Base-by-base conservation (phyloP, 2,329 filamentous ascomycete species). In the Penicillium aurantiogriseum region DNA sequence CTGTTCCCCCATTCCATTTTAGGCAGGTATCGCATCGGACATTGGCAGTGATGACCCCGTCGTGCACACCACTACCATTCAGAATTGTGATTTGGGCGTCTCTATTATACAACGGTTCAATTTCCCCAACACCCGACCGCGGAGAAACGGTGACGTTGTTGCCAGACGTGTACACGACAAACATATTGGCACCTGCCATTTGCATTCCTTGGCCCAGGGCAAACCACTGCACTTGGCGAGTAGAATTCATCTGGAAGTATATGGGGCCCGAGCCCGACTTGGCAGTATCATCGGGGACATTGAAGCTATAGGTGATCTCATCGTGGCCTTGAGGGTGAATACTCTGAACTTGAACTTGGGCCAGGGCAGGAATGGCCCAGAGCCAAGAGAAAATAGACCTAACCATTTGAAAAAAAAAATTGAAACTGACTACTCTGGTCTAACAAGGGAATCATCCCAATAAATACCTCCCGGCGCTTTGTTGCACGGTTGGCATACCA, bases 111-210 rank as follows among this genome's bases (percentile, higher is more conserved):
- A 71, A 46, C 0, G 86, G 86, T 74, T 76, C 71, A 36, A 69
- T 61, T 61, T 87, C 76, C 8, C 78, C 77, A 0, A 65, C 73
- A 31, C 80, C 83, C 3, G 70, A 64, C 23, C 86, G 81, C 1
- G 85, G 79, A 60, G 83, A 85, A 9, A 87, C 62, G 0, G 84
- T 87, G 15, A 86, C 81, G 60, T 85, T 85, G 27, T 81, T 79
- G 38, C 71, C 71, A 39, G 77, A 72, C 27, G 79, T 77, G 63
- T 86, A 86, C 6, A 85, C 74, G 43, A 86, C 72, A 66, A 86
- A 85, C 46, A 87, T 85, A 67, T 85, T 84, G 6, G 84, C 70
- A 23, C 79, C 80, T 17, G 69, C 62, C 84, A 86, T 87, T 21
- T 68, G 61, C 2, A 63, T 73, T 27, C 84, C 84, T 67, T 85